These are phyloP conservation scores for Lablab purpureus DNA, from an alignment of 306 rosid species.

Conservation along the genomic window DNA sequence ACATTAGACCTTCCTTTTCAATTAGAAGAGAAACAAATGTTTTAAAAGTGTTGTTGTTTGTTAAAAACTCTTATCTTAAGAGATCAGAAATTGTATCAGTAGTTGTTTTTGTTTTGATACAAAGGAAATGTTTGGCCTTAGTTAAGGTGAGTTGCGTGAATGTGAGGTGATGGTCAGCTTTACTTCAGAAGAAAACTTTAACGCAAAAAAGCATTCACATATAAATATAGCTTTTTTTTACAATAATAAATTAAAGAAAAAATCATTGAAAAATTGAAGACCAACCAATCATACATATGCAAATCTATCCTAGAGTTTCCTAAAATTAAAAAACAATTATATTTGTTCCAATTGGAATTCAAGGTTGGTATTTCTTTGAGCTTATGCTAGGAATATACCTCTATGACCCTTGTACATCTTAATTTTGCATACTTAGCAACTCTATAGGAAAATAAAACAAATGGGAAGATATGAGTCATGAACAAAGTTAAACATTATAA, in stretches of 20 bases:
- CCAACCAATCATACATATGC: too few relatives aligned
- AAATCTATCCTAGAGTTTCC: too few relatives aligned
- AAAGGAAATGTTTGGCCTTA: neutral
- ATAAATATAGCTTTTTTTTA: too few relatives aligned
- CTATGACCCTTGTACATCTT: neutral
- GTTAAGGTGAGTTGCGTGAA: too few relatives aligned
- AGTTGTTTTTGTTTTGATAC: neutral
- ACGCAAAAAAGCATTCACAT: too few relatives aligned
- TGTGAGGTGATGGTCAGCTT: too few relatives aligned
- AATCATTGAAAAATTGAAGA: too few relatives aligned
- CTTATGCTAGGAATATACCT: conserved; percentile 31
- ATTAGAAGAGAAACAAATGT: neutral
- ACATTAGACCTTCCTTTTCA: neutral
- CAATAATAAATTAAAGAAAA: too few relatives aligned
- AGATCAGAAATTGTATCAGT: neutral
- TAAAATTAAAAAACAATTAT: neutral
- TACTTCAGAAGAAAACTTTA: too few relatives aligned
- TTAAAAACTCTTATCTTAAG: neutral
- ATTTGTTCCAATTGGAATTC: neutral
- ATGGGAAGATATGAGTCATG: neutral
- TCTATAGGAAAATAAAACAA: too few relatives aligned
- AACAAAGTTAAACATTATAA: too few relatives aligned
- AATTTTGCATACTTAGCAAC: conserved; percentile 20
- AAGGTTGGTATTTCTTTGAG: conserved; percentile 15
- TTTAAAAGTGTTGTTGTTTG: too few relatives aligned